Evolutionary conservation across 805 yeast species (phyloP).

Genomic region (Nakazawaea holstii): DNA sequence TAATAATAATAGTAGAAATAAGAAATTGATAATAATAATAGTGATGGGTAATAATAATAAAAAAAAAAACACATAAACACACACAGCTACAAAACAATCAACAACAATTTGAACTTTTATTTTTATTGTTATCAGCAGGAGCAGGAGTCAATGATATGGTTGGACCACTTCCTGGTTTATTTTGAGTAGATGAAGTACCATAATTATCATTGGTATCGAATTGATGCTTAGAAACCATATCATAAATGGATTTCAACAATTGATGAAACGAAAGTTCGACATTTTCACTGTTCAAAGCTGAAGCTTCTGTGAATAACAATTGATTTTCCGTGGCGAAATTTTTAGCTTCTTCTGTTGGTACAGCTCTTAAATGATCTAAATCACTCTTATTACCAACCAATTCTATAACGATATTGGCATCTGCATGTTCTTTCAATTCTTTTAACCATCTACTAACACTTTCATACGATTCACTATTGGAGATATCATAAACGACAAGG

Average conservation of each 20-base stretch:
- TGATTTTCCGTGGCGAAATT: conserved; percentile 91
- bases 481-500: conserved; percentile 88
- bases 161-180: conserved; percentile 77
- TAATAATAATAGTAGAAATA: too few relatives aligned
- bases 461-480: conserved; percentile 84
- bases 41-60: neutral
- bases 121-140: conserved; percentile 68
- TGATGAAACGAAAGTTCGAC: conserved; percentile 94
- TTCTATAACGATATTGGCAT: conserved; percentile 92
- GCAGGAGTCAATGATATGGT: conserved; percentile 91
- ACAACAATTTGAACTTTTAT: conserved; percentile 66
- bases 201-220: conserved; percentile 76
- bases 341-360: conserved; percentile 96
- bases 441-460: conserved; percentile 85
- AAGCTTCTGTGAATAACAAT: conserved; percentile 90
- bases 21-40: neutral
- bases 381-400: conserved; percentile 91
- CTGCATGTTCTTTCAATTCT: conserved; percentile 87
- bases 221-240: conserved; percentile 90
- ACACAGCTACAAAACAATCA: conserved; percentile 26
- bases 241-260: conserved; percentile 86
- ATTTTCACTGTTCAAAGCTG: conserved; percentile 90
- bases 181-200: conserved; percentile 17
- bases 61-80: too few relatives aligned
- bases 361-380: conserved; percentile 88